Conservation (phyloP, 2,329 filamentous ascomycete species). For the Ciborinia camelliae region DNA sequence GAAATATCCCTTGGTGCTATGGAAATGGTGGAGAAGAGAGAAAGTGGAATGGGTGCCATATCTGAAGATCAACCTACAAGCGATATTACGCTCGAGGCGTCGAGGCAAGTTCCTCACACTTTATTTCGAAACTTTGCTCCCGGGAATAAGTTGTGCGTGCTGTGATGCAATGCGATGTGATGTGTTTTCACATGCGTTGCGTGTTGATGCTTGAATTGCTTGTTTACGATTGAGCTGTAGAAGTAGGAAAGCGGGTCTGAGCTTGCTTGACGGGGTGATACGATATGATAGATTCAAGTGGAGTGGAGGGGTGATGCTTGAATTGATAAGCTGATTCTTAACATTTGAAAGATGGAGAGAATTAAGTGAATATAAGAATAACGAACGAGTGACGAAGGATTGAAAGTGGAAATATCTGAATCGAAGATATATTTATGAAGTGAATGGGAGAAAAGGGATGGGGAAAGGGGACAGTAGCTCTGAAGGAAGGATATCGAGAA, state of each 20-base stretch:
- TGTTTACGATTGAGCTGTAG: conserved; percentile 5
- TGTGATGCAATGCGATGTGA: too few relatives aligned
- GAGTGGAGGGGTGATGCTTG: conserved; percentile 4
- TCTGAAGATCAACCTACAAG: conserved; percentile 5
- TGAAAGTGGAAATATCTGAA: neutral
- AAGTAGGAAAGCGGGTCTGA: neutral
- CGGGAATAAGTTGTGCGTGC: too few relatives aligned
- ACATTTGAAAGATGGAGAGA: too few relatives aligned
- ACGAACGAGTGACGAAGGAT: neutral
- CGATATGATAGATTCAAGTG: conserved; percentile 17
- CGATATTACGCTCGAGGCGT: conserved; percentile 6
- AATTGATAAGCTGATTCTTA: conserved; percentile 25
- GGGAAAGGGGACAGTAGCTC: neutral
- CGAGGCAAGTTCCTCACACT: neutral
- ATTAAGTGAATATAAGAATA: neutral
- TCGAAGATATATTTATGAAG: conserved; percentile 2
- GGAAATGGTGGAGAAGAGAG: neutral
- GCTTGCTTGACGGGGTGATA: conserved; percentile 18
- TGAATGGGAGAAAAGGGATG: neutral
- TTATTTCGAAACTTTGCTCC: neutral
- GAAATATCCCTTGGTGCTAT: neutral
- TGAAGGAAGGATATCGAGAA: neutral
- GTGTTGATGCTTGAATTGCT: conserved; percentile 1
- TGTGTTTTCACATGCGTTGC: neutral
- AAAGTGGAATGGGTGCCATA: conserved; percentile 13